Evolutionary conservation across 495 filamentous ascomycete genomes (phyloP), one percentile per base, ranked within the genome.

Genomic region (Cryomyces minteri): DNA sequence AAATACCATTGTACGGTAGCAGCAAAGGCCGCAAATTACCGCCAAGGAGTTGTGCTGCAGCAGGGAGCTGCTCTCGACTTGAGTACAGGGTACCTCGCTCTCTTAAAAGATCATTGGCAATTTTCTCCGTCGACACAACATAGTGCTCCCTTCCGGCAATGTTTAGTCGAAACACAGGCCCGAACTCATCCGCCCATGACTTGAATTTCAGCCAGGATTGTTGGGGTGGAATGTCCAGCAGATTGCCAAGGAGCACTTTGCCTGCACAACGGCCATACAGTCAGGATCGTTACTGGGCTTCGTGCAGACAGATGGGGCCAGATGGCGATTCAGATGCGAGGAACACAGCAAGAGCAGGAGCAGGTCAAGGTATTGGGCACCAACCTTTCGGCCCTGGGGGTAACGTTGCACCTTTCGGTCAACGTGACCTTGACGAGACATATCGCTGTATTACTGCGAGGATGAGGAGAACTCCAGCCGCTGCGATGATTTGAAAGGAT

Each of bases 131-230:
- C 6, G 59, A 59, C 4, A 67, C 52, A 40, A 63, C 50, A 44
- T 62, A 41, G 43, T 58, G 52, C 12, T 54, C 47, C 4, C 49
- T 39, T 11, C 58, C 56, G 9, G 48, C 43, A 34, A 66, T 54
- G 38, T 57, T 55, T 6, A 57, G 48, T 14, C 53, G 50, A 48
- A 60, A 63, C 18, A 66, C 54, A 5, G 59, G 61, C 14, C 65
- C 65, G 51, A 65, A 67, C 40, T 51, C 40, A 25, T 65, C 46
- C 4, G 58, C 45, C 65, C 65, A 68, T 39, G 58, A 51, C 12
- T 57, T 54, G 51, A 68, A 66, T 43, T 65, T 61, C 40, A 68
- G 41, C 65, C 65, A 68, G 12, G 52, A 50, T 37, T 56, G 55
- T 31, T 50, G 12, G 5, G 51, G 55, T 4, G 58, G 57, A n/a